Conservation (phyloP, 1,139 yeast species). For the Pichia norvegensis region DNA sequence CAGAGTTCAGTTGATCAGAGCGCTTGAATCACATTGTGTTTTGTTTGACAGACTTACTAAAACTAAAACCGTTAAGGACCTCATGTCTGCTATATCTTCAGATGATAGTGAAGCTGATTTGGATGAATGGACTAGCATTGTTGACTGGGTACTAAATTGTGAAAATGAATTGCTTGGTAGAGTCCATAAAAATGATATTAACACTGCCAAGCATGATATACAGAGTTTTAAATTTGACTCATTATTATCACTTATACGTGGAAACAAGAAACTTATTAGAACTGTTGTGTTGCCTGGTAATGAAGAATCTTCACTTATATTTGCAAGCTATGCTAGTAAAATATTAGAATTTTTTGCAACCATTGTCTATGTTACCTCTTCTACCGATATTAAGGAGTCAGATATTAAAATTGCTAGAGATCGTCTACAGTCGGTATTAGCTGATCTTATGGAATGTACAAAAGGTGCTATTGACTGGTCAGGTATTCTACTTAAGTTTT, state of each 20-base stretch:
- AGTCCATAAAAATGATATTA: conserved; percentile 27
- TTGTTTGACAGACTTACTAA: conserved; percentile 77
- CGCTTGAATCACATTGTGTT: conserved; percentile 50
- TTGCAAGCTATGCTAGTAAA: conserved; percentile 30
- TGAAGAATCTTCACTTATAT: conserved; percentile 12
- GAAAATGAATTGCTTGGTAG: conserved; percentile 9
- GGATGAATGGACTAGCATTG: conserved; percentile 27
- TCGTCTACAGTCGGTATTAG: conserved; percentile 55
- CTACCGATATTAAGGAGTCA: not conserved
- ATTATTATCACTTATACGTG: conserved; percentile 49
- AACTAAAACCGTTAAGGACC: conserved; percentile 55
- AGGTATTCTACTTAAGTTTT: conserved; percentile 29
- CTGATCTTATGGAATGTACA: conserved; percentile 43
- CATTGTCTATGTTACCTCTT: conserved; percentile 6
- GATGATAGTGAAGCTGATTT: conserved; percentile 20
- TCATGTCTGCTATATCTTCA: conserved; percentile 27
- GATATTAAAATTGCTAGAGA: conserved; percentile 40
- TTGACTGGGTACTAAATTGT: conserved; percentile 19
- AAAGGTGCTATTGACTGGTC: conserved; percentile 49
- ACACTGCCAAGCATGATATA: conserved; percentile 30
- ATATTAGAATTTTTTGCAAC: conserved; percentile 39
- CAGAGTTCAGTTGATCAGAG: conserved; percentile 40
- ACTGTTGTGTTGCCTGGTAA: not conserved
- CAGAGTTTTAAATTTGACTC: conserved; percentile 67
- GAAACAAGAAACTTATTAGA: conserved; percentile 31